A percentile compares a stretch with the other conserved stretches of the same genome.
phyloP scores from a whole-genome alignment of 2,329 filamentous ascomycete species.

The Fusarium xylarioides region DNA sequence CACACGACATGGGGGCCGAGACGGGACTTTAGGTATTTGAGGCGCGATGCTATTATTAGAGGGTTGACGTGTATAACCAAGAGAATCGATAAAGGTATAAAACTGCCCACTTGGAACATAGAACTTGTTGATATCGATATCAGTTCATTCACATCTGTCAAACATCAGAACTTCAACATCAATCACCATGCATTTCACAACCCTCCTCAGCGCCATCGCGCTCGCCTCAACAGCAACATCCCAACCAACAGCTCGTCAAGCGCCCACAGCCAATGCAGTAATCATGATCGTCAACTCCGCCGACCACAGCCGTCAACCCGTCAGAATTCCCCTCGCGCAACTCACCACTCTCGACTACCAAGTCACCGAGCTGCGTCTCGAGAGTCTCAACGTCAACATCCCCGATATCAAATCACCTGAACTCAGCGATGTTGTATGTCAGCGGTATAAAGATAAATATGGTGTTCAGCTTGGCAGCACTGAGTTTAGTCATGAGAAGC shows the following conservation, averaged over 20 bases:
- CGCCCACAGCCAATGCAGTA: slow-evolving; percentile 8
- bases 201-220: slow-evolving; percentile 6
- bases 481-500: slow-evolving; percentile 17
- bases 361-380: slow-evolving; percentile 16
- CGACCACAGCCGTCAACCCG: slow-evolving; percentile 21
- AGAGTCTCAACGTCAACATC: slow-evolving; percentile 9
- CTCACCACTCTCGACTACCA: slow-evolving; percentile 21
- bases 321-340: slow-evolving; percentile 22
- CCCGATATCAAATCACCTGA: slow-evolving; percentile 3
- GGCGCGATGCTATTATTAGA: slow-evolving; percentile 24
- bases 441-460: slow-evolving; percentile 26
- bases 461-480: slow-evolving; percentile 22
- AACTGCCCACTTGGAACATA: rapidly evolving
- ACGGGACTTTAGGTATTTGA: not conserved
- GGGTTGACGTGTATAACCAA: not conserved
- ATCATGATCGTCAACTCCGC: slow-evolving; percentile 6
- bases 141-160: not conserved
- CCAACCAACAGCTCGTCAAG: slow-evolving; percentile 9
- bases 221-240: not conserved
- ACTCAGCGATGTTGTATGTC: slow-evolving; percentile 16
- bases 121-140: rapidly evolving
- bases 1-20: slow-evolving; percentile 1
- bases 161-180: not conserved
- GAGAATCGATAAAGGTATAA: not conserved
- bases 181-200: slow-evolving; percentile 17